Evolutionary conservation across 495 filamentous ascomycete genomes (phyloP).

Genomic region (Neurospora sp.): DNA sequence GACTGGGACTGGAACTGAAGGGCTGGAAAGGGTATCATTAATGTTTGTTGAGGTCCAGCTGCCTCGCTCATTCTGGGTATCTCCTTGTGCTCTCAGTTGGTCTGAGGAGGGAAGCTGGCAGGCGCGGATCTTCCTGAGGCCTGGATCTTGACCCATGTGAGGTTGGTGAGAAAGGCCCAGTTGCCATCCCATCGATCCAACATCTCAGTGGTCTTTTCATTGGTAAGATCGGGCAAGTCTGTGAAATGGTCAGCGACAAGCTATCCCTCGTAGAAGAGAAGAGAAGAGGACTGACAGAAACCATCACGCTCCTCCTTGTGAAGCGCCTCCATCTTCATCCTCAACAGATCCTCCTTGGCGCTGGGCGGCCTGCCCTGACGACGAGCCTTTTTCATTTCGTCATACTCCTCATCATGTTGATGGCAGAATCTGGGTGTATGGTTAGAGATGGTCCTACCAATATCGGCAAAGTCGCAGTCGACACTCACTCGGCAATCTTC

Average conservation of each 20-base stretch:
- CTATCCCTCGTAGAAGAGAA: neutral
- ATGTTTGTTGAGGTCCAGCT: conserved; percentile 1
- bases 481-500: conserved; percentile 50
- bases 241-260: conserved; percentile 3
- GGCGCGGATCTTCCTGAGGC: conserved; percentile 43
- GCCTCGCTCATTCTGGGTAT: neutral
- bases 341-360: conserved; percentile 64
- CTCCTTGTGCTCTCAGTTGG: conserved; percentile 8
- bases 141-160: conserved; percentile 50
- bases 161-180: conserved; percentile 43
- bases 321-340: conserved; percentile 57
- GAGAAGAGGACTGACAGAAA: conserved; percentile 45
- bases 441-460: neutral
- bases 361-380: conserved; percentile 74
- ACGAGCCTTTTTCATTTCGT: conserved; percentile 60
- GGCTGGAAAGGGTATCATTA: conserved; percentile 8
- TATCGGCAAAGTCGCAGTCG: too few relatives aligned
- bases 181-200: conserved; percentile 41
- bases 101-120: conserved; percentile 57
- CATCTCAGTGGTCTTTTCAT: conserved; percentile 32
- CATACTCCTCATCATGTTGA: conserved; percentile 67
- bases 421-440: conserved; percentile 52
- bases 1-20: neutral
- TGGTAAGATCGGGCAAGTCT: conserved; percentile 44
- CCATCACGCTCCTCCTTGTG: conserved; percentile 75